Evolutionary conservation across 1,284 basidiomycete species (phyloP), one percentile per base, ranked within the genome.

Genomic region (Meripilus lineatus): DNA sequence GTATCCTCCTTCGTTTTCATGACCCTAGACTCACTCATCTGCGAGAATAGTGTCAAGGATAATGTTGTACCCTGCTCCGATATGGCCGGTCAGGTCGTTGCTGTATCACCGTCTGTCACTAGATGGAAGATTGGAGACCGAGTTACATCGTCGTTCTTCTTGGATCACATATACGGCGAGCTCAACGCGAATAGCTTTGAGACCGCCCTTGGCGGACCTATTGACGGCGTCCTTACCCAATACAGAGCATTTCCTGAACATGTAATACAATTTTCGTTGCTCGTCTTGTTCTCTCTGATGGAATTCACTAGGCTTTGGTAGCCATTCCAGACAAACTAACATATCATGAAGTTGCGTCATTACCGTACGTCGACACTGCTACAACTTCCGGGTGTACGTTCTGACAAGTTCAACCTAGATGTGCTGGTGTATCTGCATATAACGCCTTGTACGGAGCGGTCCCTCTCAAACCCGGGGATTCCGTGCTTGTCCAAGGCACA

Each of bases 41-140:
- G n/a, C n/a, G n/a, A n/a, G n/a, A n/a, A n/a, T n/a, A n/a, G n/a
- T n/a, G 59, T 58, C 23, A n/a, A n/a, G n/a, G 53, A 57, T 3
- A 57, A 73, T 32, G 50, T 73, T 2, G 66, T 81, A 13, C 79
- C 80, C 1, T 66, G 70, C 56, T 83, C 80, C 4, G 82, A 85
- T 52, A 70, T 74, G 50, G 79, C 82, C 10, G 82, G 82, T 7
- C 75, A 81, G 52, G 65, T 85, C 39, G 60, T 80, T 28, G 66
- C 70, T 3, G 56, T 81, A n/a, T 81, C 81, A 3, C 58, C 63
- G 30, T 69, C 69, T 11, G 78, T 80, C n/a, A 44, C 37, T 8
- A 44, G 40, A 21, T 56, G 50, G 50, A 43, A 70, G 46, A 48
- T 59, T 2, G 79, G 81, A 11, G 79, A 84, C 54, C 72, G 77